Conservation (phyloP, 306 rosid species). For the Arachis hypogaea region DNA sequence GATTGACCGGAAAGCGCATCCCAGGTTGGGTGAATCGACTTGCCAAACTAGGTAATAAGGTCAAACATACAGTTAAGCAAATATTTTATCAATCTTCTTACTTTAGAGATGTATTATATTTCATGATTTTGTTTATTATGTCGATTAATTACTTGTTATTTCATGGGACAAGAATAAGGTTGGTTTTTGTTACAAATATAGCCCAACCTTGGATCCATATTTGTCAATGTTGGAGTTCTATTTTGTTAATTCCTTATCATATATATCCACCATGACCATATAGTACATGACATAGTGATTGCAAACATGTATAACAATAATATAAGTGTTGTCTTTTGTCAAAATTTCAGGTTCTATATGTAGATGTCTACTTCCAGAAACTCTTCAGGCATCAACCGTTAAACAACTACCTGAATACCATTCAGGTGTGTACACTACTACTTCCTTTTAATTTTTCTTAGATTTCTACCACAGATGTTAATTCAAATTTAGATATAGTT, state of each 20-base stretch:
- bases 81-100: not conserved
- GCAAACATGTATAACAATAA: not conserved
- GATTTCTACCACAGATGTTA: not conserved
- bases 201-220: not conserved
- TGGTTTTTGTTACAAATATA: too few relatives aligned
- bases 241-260: conserved; percentile 12
- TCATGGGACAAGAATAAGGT: too few relatives aligned
- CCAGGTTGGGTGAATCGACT: conserved; percentile 99
- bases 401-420: conserved; percentile 83
- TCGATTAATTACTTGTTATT: too few relatives aligned
- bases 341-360: conserved; percentile 74
- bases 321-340: conserved; percentile 16
- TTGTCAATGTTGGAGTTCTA: not conserved
- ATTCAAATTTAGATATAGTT: not conserved
- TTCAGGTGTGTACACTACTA: conserved; percentile 54
- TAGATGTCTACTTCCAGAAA: conserved; percentile 90
- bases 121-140: too few relatives aligned
- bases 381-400: conserved; percentile 77
- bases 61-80: not conserved
- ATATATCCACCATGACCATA: not conserved
- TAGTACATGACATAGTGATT: not conserved
- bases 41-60: conserved; percentile 71
- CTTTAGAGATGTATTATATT: too few relatives aligned
- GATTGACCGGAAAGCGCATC: conserved; percentile 67
- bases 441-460: not conserved